Evolutionary conservation across 2,329 filamentous ascomycete genomes (phyloP).

Genomic region (Pochonia chlamydosporia): DNA sequence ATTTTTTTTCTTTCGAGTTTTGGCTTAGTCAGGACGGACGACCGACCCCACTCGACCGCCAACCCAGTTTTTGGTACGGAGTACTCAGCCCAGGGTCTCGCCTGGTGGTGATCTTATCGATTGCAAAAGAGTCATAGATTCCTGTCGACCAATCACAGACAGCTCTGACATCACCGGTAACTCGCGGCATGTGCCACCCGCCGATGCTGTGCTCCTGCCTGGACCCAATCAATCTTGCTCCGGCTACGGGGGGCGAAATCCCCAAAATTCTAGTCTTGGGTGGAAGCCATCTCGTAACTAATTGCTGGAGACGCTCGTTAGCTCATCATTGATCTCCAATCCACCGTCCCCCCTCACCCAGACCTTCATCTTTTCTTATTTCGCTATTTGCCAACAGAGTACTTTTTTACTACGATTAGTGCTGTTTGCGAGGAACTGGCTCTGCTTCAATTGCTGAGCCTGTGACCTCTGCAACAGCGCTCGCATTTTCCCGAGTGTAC

Average conservation of each 20-base stretch:
- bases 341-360: not conserved
- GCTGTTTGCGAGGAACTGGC: constrained; percentile 6
- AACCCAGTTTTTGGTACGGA: too few relatives aligned
- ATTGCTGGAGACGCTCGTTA: not conserved
- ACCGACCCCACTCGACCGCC: not conserved
- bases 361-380: not conserved
- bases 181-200: constrained; percentile 3
- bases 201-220: not conserved
- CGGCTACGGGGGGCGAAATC: constrained; percentile 2
- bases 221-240: constrained; percentile 6
- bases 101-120: too few relatives aligned
- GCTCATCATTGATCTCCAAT: not conserved
- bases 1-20: not conserved
- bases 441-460: constrained; percentile 1
- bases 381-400: not conserved
- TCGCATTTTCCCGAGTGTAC: not conserved
- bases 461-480: not conserved
- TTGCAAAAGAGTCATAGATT: constrained; percentile 1
- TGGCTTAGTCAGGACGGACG: constrained; percentile 6
- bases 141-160: constrained; percentile 4
- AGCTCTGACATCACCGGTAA: constrained; percentile 10
- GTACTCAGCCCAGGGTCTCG: too few relatives aligned
- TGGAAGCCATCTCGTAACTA: constrained; percentile 5
- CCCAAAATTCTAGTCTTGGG: constrained; percentile 7
- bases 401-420: not conserved